Base-by-base conservation (phyloP, 495 filamentous ascomycete genomes). In the Staphylotrichum longicolle region DNA sequence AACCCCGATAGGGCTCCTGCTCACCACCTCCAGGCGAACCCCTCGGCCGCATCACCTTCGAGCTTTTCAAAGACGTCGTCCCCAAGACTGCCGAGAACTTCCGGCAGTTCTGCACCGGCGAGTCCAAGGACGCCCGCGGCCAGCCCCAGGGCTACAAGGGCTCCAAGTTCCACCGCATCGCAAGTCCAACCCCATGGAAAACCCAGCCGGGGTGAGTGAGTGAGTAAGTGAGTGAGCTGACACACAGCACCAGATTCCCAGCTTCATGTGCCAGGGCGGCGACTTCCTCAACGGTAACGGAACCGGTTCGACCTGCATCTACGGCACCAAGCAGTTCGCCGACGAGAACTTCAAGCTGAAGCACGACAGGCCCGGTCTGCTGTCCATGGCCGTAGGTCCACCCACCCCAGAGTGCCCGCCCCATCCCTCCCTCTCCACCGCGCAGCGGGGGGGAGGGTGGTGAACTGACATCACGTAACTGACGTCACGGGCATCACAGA, bases 1-100 rank as follows among this genome's bases (percentile, higher is more conserved):
- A 53, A 3, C 30, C 52, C 59, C 65, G 60, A 47, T 58, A 32
- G 12, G 44, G 34, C 46, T 32, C 11, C 30, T 45, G 42, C 57
- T 61, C 15, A 54, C 58, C 15, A 52, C 3, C 1, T 20, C 5
- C 53, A 96, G 93, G 92, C 44, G 92, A 97, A 66, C 85, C 91
- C 30, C 84, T 98, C 20, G 95, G 95, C 60, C 87, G 93, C 37
- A 86, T 98, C 64, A 94, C 92, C 68, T 93, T 98, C 73, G 91
- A 97, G 74, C 87, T 98, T 61, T 97, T 93, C 80, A 85, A 87
- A 46, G 81, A 94, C 70, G 77, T 86, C 7, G 89, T 90, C 0
- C 95, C 94, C 37, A 85, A 86, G 62, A 98, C 94, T 6, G 91
- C 93, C 15, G 94, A 97, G 75, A 98, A 98, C 76, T 97, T 98